Conservation (phyloP, 768 basidiomycete species). For the Boletus rubropictus region DNA sequence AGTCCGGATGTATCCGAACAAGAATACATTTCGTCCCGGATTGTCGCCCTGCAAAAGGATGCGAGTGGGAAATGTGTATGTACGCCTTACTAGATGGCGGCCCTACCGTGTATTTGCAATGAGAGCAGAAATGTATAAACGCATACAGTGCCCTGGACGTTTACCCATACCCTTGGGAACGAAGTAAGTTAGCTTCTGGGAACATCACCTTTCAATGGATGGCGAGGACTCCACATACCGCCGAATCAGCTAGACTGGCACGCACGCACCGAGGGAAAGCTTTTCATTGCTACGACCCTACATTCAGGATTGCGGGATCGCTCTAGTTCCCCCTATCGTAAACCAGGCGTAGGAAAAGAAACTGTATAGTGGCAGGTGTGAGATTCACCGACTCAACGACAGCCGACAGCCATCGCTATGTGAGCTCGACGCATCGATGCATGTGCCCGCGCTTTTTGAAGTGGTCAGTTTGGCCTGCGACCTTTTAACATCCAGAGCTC, state of each 20-base stretch:
- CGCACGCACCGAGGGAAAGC: neutral
- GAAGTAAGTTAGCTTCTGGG: neutral
- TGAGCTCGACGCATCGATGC: no score
- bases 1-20: neutral
- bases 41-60: conserved; percentile 1
- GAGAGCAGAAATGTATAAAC: neutral
- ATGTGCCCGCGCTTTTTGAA: no score
- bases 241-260: neutral
- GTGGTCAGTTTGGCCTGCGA: no score
- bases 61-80: neutral
- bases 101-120: neutral
- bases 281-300: no score
- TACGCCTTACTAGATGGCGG: neutral
- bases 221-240: neutral
- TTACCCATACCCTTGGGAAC: neutral
- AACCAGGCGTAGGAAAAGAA: no score
- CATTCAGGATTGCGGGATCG: no score
- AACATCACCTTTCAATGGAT: neutral
- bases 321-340: no score
- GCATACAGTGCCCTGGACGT: no score
- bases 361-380: no score
- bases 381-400: no score
- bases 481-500: no score
- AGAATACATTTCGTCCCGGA: neutral
- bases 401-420: no score